Conservation (phyloP, 2,329 filamentous ascomycete species). For the Alternaria sp. region DNA sequence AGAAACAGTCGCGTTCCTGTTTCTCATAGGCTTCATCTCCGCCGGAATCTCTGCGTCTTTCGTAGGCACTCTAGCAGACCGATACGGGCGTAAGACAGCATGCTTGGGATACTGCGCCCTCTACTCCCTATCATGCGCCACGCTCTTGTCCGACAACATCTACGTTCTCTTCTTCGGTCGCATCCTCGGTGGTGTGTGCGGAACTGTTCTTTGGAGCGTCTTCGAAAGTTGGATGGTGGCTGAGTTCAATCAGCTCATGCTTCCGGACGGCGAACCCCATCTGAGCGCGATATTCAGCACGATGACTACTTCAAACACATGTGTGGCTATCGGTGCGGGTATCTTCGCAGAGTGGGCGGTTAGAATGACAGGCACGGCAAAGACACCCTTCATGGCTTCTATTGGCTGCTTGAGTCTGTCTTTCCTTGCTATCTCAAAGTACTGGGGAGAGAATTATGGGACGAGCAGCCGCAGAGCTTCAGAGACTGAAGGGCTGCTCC, state of each 20-base stretch:
- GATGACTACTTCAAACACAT: slow-evolving; percentile 57
- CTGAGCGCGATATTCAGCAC: slow-evolving; percentile 64
- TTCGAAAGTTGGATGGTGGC: slow-evolving; percentile 71
- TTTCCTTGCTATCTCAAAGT: slow-evolving; percentile 57
- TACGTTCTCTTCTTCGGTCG: slow-evolving; percentile 62
- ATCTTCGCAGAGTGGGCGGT: slow-evolving; percentile 64
- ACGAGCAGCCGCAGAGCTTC: slow-evolving; percentile 24
- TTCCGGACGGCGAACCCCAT: slow-evolving; percentile 54
- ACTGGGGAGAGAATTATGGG: slow-evolving; percentile 64
- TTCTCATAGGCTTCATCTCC: slow-evolving; percentile 57
- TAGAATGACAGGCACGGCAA: slow-evolving; percentile 56
- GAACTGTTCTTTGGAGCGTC: slow-evolving; percentile 65
- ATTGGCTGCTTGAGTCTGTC: slow-evolving; percentile 56
- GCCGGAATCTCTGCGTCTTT: slow-evolving; percentile 60
- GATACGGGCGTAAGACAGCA: slow-evolving; percentile 60
- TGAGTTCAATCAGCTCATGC: slow-evolving; percentile 60
- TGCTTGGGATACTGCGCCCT: slow-evolving; percentile 64
- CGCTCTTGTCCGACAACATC: slow-evolving; percentile 59
- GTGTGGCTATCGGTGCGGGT: slow-evolving; percentile 63
- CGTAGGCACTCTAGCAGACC: slow-evolving; percentile 59
- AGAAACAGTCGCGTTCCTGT: slow-evolving; percentile 52
- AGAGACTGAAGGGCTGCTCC: slow-evolving; percentile 35
- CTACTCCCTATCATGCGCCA: slow-evolving; percentile 63
- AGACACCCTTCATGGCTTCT: slow-evolving; percentile 61
- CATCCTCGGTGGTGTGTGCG: slow-evolving; percentile 63